phyloP scores from a whole-genome alignment of 2,329 filamentous ascomycete genomes.

The Apiospora aurea region DNA sequence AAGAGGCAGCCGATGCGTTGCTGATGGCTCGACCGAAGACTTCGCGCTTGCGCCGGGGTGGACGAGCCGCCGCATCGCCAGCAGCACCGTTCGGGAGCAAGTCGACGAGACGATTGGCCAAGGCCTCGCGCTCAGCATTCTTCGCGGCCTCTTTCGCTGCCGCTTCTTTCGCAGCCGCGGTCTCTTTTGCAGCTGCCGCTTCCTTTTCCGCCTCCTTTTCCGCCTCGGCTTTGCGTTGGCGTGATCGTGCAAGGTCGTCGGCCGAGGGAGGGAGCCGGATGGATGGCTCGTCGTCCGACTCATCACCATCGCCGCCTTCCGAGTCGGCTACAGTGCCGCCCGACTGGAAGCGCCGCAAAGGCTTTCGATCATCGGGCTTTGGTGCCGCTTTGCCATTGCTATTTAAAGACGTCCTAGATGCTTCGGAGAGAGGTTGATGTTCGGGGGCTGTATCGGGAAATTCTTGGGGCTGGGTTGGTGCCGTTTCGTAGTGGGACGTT shows the following conservation, averaged over 20 bases:
- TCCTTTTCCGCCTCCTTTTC: conserved; percentile 23
- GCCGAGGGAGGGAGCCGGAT: conserved; percentile 10
- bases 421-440: conserved; percentile 47
- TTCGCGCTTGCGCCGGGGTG: conserved; percentile 48
- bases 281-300: conserved; percentile 35
- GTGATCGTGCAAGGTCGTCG: conserved; percentile 30
- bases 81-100: conserved; percentile 31
- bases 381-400: conserved; percentile 40
- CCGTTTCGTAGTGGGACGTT: conserved; percentile 48
- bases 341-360: conserved; percentile 43
- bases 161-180: conserved; percentile 32
- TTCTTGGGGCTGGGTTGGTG: conserved; percentile 51
- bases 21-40: conserved; percentile 66
- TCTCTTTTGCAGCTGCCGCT: conserved; percentile 19
- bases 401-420: background rate
- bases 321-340: conserved; percentile 52
- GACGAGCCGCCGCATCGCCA: conserved; percentile 34
- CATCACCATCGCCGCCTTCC: conserved; percentile 43
- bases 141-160: conserved; percentile 23
- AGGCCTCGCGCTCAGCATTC: conserved; percentile 27
- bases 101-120: conserved; percentile 39
- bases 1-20: conserved; percentile 59
- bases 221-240: conserved; percentile 31
- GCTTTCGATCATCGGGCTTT: conserved; percentile 31
- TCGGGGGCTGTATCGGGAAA: conserved; percentile 50